Evolutionary conservation across 257 asterid genomes (phyloP), one percentile per base, ranked within the genome.

Genomic region (Capsicum chinense): DNA sequence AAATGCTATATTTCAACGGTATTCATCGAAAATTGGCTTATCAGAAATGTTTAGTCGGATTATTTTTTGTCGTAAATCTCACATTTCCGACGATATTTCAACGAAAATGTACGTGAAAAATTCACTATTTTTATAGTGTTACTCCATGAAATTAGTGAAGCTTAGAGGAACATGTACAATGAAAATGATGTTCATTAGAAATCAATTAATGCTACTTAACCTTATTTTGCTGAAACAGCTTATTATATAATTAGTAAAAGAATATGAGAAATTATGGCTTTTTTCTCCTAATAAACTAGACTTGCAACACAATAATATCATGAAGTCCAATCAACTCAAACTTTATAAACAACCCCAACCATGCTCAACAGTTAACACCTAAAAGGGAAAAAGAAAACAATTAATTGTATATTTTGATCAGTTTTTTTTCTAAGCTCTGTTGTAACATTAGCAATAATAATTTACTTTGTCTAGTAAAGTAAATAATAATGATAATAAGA

Each of bases 241-340:
- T 21, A 50, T 19, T 50, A 19, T 19, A 5, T 47, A 11, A 74
- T 52, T 50, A 50, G 7, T 13, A 74, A 21, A 74, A 74, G 16
- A 21, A 54, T 21, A 4, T 6, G 3, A 52, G 50, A 26, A 76
- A 26, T 76, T 26, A 13, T 76, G 81, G 15, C 0, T 1, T 54
- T 69, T 26, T 76, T 26, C 0, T 54, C 6, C 48, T 52, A 76
- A 54, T 76, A 76, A 54, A 21, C 19, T 26, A 52, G 26, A 76
- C 9, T 52, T 76, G 64, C 81, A 76, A 78, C 81, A 78, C 64
- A 78, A 78, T 78, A 78, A 78, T 78, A 54, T 54, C 81, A 78
- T 54, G 64, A 78, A 26, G 81, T 54, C 81, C 64, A 78, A 78
- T 52, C 81, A 78, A 76, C 63, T 76, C 63, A 12, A 50, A 76